Base-by-base conservation (phyloP, 495 filamentous ascomycete genomes). In the Penicillium riverlandense region DNA sequence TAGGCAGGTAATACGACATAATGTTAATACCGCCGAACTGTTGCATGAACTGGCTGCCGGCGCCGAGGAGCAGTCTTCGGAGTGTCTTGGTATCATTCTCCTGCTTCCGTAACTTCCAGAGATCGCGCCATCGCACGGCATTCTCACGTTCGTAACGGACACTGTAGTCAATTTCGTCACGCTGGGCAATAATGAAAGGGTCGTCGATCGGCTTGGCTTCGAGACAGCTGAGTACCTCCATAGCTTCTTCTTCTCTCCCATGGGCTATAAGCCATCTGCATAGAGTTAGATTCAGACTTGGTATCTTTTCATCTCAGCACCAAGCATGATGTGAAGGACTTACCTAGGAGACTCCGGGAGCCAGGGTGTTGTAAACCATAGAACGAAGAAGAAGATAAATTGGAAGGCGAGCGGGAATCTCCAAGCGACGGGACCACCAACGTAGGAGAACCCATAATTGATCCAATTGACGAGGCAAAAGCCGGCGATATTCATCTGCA, bases 311-410 rank as follows among this genome's bases (percentile, higher is more conserved):
- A 1, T 22, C 22, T 3, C 6, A 22, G 22, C 22, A 22, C 13
- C 7, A 36, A 29, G 7, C 32, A 15, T 16, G 4, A 33, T 32
- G 7, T n/a, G 36, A 34, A 35, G 31, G 6, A 40, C 53, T 58
- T 50, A 60, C 61, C 77, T 52, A 47, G 80, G 64, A 47, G 75
- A 75, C 58, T 80, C 73, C 22, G 80, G 67, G 14, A 80, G 65
- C 74, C 74, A 78, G 0, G 74, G 74, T 0, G 70, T 62, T 2
- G 71, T 77, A 14, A 44, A 54, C 44, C 52, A 77, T 4, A 79
- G 48, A 34, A 76, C 57, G 41, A 76, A 48, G 29, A 76, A 66
- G 54, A 79, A 78, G 45, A 78, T 43, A 43, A 75, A 69, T 44
- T 80, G 42, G 6, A 75, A 57, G 6, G 40, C 31, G 8, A 42